These are phyloP conservation scores for Oehlia diaphana DNA, from an alignment of 192 early-diverging fungal genomes.

Conservation along the genomic window DNA sequence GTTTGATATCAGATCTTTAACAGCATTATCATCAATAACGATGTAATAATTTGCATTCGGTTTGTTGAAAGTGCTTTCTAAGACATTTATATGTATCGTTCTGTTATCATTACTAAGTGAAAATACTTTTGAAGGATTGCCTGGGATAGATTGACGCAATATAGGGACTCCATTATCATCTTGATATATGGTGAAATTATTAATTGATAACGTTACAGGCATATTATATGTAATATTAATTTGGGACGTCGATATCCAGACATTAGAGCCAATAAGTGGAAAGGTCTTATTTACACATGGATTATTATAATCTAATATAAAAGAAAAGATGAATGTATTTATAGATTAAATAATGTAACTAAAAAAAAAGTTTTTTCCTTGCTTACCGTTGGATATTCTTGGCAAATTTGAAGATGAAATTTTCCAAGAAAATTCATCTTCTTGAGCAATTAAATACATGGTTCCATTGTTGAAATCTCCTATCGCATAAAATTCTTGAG, in stretches of 20 bases:
- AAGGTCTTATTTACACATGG: not conserved
- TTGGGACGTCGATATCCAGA: not conserved
- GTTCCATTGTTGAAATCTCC: not conserved
- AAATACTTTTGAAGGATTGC: not conserved
- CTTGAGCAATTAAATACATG: not conserved
- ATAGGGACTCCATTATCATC: not conserved
- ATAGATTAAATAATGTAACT: too few relatives aligned
- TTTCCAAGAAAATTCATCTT: not conserved
- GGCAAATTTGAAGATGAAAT: not conserved
- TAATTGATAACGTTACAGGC: not conserved
- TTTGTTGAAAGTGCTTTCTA: conserved; percentile 15
- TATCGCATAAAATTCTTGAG: not conserved
- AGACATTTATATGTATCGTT: not conserved
- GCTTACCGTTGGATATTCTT: not conserved
- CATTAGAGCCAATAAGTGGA: not conserved
- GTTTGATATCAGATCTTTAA: not conserved
- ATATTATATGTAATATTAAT: not conserved
- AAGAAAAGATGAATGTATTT: too few relatives aligned
- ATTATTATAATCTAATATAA: not conserved
- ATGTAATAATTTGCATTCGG: not conserved
- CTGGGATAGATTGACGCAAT: not conserved
- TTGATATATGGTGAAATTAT: not conserved
- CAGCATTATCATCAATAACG: not conserved
- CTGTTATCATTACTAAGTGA: not conserved
- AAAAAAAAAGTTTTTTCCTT: too few relatives aligned